Evolutionary conservation across 169 alveolate genomes (phyloP), one percentile per base, ranked within the genome.

Genomic region (Babesia divergens): DNA sequence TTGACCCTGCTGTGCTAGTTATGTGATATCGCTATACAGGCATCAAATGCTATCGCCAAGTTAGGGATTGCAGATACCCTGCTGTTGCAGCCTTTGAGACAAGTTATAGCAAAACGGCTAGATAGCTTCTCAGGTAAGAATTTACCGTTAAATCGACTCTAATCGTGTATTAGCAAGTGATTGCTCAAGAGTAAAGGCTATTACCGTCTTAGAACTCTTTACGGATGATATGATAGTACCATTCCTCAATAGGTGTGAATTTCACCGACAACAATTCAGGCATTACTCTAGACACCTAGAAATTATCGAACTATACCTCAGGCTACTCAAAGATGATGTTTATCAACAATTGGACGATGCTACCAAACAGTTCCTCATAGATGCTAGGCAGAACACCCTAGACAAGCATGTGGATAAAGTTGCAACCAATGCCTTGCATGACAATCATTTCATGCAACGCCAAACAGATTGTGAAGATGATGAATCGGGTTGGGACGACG

Each of bases 31-130:
- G 14, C 34, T 59, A 14, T 34, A 18, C 52, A 74, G 88, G 89
- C 91, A 0, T 80, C 93, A 9, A 88, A 88, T 66, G 62, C 85
- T 22, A 46, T 88, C 6, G 46, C 90, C 2, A 88, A 88, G 59
- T 74, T 88, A 9, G 91, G 88, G 31, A 74, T 88, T 32, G 74
- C 77, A 50, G 83, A 67, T 31, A 67, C 59, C 40, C 65, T 84
- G 0, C 71, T 83, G 60, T 28, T 84, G 44, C 77, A 88, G 22
- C 88, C 91, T 28, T 71, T 88, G 50, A 82, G 81, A 35, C 74
- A 81, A 38, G 88, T 84, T 2, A 42, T 88, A 20, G 32, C 65
- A 7, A 84, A 84, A 32, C 44, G 93, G 26, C 55, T 88, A 24
- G 50, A 50, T 9, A 38, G 34, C 60, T 83, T 88, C 22, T 40